Evolutionary conservation across 2,329 filamentous ascomycete genomes (phyloP).

Genomic region (Arachnomyces sp.): DNA sequence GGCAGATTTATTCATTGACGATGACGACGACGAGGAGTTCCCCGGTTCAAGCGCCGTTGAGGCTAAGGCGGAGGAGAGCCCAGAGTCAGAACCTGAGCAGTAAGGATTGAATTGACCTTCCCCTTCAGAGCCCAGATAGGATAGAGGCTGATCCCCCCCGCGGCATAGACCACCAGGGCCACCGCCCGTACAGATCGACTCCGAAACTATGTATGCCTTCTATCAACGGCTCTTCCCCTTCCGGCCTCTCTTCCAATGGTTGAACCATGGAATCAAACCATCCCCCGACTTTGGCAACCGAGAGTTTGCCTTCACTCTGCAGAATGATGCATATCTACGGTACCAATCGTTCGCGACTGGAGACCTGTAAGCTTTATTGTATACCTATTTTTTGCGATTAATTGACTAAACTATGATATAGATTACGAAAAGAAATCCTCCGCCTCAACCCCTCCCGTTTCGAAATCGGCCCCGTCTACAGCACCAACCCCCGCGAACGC

Average conservation of each 20-base stretch:
- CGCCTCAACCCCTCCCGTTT: constrained; percentile 85
- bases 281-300: constrained; percentile 83
- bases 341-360: constrained; percentile 72
- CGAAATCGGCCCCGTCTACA: constrained; percentile 97
- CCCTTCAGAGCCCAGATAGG: constrained; percentile 10
- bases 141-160: constrained; percentile 4
- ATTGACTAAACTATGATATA: constrained; percentile 26
- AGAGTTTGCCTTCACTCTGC: constrained; percentile 93
- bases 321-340: constrained; percentile 82
- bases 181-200: constrained; percentile 52
- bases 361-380: constrained; percentile 44
- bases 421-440: constrained; percentile 83
- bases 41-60: constrained; percentile 44
- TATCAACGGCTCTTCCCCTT: constrained; percentile 95
- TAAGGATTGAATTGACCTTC: constrained; percentile 20
- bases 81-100: constrained; percentile 28
- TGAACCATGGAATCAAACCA: constrained; percentile 84
- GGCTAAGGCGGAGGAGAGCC: constrained; percentile 34
- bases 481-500: constrained; percentile 82
- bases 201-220: constrained; percentile 83
- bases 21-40: constrained; percentile 49
- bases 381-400: background rate
- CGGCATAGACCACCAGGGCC: constrained; percentile 21
- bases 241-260: constrained; percentile 90
- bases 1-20: constrained; percentile 53